These are phyloP conservation scores for Crithidia sp. DNA, from an alignment of 208 protist species.

Conservation along the genomic window DNA sequence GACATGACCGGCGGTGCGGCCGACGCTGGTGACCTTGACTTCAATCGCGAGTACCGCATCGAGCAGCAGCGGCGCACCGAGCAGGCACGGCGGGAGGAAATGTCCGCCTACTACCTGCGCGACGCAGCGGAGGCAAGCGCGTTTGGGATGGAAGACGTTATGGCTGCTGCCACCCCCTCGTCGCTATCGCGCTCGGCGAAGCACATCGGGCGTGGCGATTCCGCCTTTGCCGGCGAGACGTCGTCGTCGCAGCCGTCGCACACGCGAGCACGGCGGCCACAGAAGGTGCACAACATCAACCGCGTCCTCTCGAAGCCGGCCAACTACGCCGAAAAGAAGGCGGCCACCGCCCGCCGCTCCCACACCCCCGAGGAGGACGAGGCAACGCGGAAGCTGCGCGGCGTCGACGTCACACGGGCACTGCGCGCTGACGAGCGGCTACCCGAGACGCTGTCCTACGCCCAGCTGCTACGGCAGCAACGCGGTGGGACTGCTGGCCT, in stretches of 20 bases:
- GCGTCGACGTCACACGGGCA: conserved; percentile 79
- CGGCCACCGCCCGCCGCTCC: conserved; percentile 15
- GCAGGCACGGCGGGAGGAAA: conserved; percentile 53
- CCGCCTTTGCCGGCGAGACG: neutral
- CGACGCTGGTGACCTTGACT: conserved; percentile 26
- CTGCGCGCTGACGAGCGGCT: conserved; percentile 66
- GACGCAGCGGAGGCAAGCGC: conserved; percentile 15
- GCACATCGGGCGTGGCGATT: conserved; percentile 15
- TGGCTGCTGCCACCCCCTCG: neutral
- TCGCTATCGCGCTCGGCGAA: conserved; percentile 5
- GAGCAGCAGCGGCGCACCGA: conserved; percentile 56
- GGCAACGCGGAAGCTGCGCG: conserved; percentile 69
- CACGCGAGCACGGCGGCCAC: conserved; percentile 3
- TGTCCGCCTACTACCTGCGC: conserved; percentile 81
- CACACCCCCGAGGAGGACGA: conserved; percentile 73
- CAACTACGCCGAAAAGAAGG: conserved; percentile 41
- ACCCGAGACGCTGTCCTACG: conserved; percentile 70
- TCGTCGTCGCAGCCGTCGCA: conserved; percentile 6
- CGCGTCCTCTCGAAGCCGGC: conserved; percentile 63
- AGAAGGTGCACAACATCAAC: conserved; percentile 60
- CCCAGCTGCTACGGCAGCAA: conserved; percentile 34
- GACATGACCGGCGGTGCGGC: conserved; percentile 2
- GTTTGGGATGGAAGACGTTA: neutral
- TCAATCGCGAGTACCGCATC: conserved; percentile 51
- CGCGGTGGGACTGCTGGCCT: neutral